Evolutionary conservation across 73 alveolate species (phyloP), one percentile per base, ranked within the genome.

Genomic region (Uronychia setigera): DNA sequence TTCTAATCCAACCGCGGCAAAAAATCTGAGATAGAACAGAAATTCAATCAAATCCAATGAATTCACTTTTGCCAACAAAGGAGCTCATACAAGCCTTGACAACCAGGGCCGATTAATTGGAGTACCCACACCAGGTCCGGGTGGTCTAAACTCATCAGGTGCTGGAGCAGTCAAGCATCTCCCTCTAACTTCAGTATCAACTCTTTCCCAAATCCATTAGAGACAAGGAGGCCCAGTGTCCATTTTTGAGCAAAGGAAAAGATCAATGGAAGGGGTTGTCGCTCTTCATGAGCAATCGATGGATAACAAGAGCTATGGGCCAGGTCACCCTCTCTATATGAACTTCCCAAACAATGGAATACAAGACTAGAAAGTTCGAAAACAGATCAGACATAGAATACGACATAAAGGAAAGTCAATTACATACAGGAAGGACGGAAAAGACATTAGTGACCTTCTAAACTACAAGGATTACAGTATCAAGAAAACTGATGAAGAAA

Each of bases 341-440:
- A 46, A 46, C 67, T 46, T 46, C 67, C 67, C 5, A 19, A 46
- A 46, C 67, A 5, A 46, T 46, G 67, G 67, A 46, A 46, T 11
- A 5, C 67, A 46, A 46, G 19, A 19, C 67, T 11, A 19, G n/a
- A 46, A 46, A 46, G 67, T 19, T 5, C 67, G 67, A 46, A 46
- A 19, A 19, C 67, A 46, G 19, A 46, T 46, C 67, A 5, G 67
- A 5, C 67, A 46, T 19, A 46, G 67, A 46, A 46, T 46, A 5
- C 5, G 67, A 19, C 67, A 46, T 19, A 46, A 46, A 19, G 67
- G 67, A 46, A 46, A 46, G 19, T 46, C 67, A 46, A 46, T 46
- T 46, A 46, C 67, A 29, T 79, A 26, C 85, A 46, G 92, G 28
- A 86, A 86, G 58, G 92, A 86, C 75, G 92, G 88, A 1, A 86